Evolutionary conservation across 75 land plant genomes (phyloP), one percentile per base, ranked within the genome.

Genomic region (Pinus tabuliformis): DNA sequence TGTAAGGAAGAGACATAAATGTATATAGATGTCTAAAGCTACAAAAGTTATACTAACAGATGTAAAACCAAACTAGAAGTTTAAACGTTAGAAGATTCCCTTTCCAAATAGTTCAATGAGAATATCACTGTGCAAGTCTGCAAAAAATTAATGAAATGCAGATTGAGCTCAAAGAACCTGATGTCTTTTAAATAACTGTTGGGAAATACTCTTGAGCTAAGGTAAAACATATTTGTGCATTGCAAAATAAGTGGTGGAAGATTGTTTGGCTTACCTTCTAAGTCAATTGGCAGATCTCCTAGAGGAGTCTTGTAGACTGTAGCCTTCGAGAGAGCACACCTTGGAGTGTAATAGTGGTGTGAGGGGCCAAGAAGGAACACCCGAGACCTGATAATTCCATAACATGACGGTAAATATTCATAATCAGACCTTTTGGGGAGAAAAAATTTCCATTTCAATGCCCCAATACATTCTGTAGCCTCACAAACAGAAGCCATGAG

Each of bases 301-400:
- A 97, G 74, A 11, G 99, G 99, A 4, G 98, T 94, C 80, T 84
- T 86, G 79, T 94, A 97, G 12, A 91, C 80, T n/a, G 98, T 86
- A 20, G 95, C 88, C 59, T 70, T 86, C 59, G 97, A 86, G 73
- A 97, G 86, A 56, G 97, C 97, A 86, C 98, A 97, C 76, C 86
- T 97, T 77, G 90, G 86, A 72, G 99, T 97, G 77, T 89, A 95
- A 80, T 94, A 88, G 75, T 97, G 99, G 70, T 97, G 99, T 28
- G 99, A 96, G 33, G 99, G 99, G 66, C 99, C 99, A 77, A 97
- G 91, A 72, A 97, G 89, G 80, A 97, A 97, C 49, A 97, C 93
- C 14, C 98, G 79, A 24, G 87, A 83, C 81, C 99, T 97, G 92
- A 57, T 80, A 54, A 49, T 33, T 16, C 21, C 52, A 68, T 21